Evolutionary conservation across 352 stramenopile genomes (phyloP), one percentile per base, ranked within the genome.

Genomic region (Phytophthora citricola): DNA sequence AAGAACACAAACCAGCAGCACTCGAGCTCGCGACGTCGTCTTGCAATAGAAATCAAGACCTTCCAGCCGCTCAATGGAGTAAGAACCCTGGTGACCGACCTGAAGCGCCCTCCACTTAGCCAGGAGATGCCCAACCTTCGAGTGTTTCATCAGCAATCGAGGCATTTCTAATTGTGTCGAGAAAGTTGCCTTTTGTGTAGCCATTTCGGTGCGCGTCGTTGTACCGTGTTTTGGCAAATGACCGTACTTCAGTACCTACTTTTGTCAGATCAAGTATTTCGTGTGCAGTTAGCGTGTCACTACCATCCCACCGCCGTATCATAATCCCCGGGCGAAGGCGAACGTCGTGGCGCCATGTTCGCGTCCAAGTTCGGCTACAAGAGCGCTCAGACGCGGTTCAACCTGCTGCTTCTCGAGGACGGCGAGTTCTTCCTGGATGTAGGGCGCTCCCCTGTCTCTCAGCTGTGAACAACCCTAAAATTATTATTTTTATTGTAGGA

Each of bases 391-490:
- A 85, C 80, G 67, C 87, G 94, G 56, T 98, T 98, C 77, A 97
- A 97, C 75, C 80, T 98, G 65, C 73, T 98, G 57, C 73, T 97
- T 44, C 80, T 98, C 4, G 94, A 98, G 73, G 92, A 98, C 62
- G 94, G 93, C 56, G 94, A 98, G 80, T 97, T 94, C 68, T 98
- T 98, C 68, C 90, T 98, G 26, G 91, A 97, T 87, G 91, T 95
- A 78, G 26, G 31, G 55, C 38, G 9, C 45, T 52, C 9, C 6
- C 2, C 9, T 7, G 7, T 8, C 11, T 15, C 22, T 26, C 49
- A 46, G 11, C 0, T 29, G 20, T 15, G 4, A 36, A 2, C 53
- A 36, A 32, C 38, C 26, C 24, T 45, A 27, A 5, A 47, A 39
- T 53, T 52, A 27, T 66, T 39, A 58, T 57, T 50, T 63, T 64